phyloP scores from a whole-genome alignment of 352 stramenopile genomes.

The Pythium brassicae region DNA sequence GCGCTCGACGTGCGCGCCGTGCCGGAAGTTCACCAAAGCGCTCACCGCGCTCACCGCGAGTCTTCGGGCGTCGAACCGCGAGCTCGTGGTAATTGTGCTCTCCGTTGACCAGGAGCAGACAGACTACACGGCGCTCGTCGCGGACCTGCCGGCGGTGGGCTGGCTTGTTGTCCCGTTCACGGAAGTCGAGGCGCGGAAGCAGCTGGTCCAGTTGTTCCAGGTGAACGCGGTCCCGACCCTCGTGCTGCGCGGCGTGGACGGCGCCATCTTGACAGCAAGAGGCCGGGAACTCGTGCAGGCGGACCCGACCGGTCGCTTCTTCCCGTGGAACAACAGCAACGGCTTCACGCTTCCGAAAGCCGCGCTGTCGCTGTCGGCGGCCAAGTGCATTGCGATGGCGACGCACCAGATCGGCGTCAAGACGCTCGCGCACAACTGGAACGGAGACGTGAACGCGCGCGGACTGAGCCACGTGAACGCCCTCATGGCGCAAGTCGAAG shows the following conservation, averaged over 20 bases:
- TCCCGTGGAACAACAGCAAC: slow-evolving; percentile 52
- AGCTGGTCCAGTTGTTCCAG: slow-evolving; percentile 62
- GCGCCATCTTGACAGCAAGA: slow-evolving; percentile 62
- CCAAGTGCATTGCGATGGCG: slow-evolving; percentile 55
- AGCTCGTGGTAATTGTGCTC: slow-evolving; percentile 71
- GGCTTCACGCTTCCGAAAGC: slow-evolving; percentile 52
- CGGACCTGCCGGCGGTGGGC: slow-evolving; percentile 43
- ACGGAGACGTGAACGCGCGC: slow-evolving; percentile 28
- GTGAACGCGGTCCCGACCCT: slow-evolving; percentile 55
- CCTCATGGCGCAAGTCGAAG: slow-evolving; percentile 45
- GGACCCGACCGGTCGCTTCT: slow-evolving; percentile 55
- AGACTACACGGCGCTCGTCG: slow-evolving; percentile 46
- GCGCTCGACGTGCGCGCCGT: slow-evolving; percentile 34
- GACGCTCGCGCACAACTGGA: slow-evolving; percentile 51
- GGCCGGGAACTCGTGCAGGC: slow-evolving; percentile 60
- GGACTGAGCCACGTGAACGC: slow-evolving; percentile 49
- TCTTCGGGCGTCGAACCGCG: slow-evolving; percentile 34
- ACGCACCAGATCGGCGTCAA: slow-evolving; percentile 76
- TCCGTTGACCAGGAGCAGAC: slow-evolving; percentile 65
- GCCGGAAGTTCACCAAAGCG: slow-evolving; percentile 48
- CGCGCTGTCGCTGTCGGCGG: slow-evolving; percentile 50
- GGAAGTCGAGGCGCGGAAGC: slow-evolving; percentile 65
- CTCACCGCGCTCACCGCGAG: slow-evolving; percentile 44
- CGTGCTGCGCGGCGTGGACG: slow-evolving; percentile 51
- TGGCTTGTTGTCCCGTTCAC: slow-evolving; percentile 77